Base-by-base conservation (phyloP, 768 basidiomycete genomes). In the Mycena filopes region DNA sequence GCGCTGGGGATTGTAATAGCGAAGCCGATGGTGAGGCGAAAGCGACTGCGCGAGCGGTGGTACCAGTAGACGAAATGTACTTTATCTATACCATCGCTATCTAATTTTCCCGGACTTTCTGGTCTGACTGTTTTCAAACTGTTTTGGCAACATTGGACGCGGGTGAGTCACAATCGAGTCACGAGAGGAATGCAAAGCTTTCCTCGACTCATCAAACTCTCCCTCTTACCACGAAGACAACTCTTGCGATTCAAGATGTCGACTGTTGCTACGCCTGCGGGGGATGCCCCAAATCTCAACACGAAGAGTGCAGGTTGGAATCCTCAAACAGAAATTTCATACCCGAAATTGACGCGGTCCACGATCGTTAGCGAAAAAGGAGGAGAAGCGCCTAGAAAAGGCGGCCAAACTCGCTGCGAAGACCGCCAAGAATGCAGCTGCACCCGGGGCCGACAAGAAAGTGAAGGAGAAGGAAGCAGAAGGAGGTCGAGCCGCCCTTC, bases 321-420 rank as follows among this genome's bases (percentile, higher is more conserved):
- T 36, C 4, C 21, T 28, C 42, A 33, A 46, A 20, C 2, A 38
- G 36, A 54, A 38, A 46, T 48, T 51, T 47, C 45, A 26, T 40
- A 55, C 33, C 55, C 48, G 40, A 40, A 13, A 15, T 13, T 53
- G 36, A 43, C 25, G 54, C 41, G 53, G 54, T 38, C 62, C 29
- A 31, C 45, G 16, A 36, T 36, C 36, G 31, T 23, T 71, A 91
- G 92, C 88, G 2, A 95, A 95, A 81, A 96, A 94, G 73, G 92
- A 94, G 72, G 92, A 93, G 16, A 95, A 95, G 75, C 80, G 88
- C 28, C 76, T 90, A 49, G 92, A 92, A 75, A 94, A 91, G 69
- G 90, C 90, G 74, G 89, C 91, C 26, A 94, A 90, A 71, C 80
- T 87, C 45, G 91, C 93, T 31, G 88, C 91, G 10, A 92, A 92